Conservation (phyloP, 2,329 filamentous ascomycete genomes). For the Apiospora kogelbergensis region DNA sequence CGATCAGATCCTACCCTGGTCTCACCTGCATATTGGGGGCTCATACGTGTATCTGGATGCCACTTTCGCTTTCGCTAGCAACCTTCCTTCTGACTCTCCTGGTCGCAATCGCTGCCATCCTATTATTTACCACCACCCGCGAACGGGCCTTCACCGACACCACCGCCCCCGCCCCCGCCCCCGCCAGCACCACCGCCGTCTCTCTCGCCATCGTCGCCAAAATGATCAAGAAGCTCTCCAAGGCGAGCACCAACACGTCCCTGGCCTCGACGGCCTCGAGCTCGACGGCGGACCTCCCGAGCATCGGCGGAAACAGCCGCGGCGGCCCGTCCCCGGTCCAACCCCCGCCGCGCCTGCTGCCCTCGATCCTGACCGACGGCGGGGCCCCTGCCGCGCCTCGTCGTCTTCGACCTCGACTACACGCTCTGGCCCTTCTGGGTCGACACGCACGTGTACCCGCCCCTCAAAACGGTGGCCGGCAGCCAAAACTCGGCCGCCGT, state of each 20-base stretch:
- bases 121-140: neutral
- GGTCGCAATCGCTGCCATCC: conserved; percentile 8
- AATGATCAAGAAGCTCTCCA: conserved; percentile 29
- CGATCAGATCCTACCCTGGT: neutral
- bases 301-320: neutral
- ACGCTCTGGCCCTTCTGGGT: conserved; percentile 99
- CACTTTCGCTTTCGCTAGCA: neutral
- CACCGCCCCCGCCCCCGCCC: neutral
- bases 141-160: neutral
- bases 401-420: conserved; percentile 97
- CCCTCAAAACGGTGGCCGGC: conserved; percentile 53
- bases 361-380: conserved; percentile 49
- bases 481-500: conserved; percentile 39
- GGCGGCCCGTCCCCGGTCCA: neutral
- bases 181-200: neutral
- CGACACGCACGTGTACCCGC: conserved; percentile 83
- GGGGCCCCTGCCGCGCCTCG: conserved; percentile 75
- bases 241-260: conserved; percentile 28
- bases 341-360: conserved; percentile 24
- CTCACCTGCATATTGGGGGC: neutral
- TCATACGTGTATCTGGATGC: neutral
- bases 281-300: conserved; percentile 10
- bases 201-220: neutral
- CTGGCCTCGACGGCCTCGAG: conserved; percentile 22
- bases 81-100: neutral